Evolutionary conservation across 345 rosid genomes (phyloP).

Genomic region (Anacardium occidentale): DNA sequence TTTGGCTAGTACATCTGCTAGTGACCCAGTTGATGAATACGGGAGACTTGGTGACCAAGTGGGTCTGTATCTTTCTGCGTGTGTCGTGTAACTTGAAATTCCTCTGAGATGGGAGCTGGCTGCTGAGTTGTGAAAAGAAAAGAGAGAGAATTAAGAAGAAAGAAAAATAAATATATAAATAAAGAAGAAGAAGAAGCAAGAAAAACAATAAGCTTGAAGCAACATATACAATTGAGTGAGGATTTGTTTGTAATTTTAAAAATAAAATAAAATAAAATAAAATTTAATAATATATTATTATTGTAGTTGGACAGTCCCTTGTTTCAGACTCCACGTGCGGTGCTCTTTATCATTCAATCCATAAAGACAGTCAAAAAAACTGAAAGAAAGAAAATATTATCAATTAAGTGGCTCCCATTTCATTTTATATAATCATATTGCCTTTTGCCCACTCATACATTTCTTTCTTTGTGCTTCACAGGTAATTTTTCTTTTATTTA

Average conservation of each 20-base stretch:
- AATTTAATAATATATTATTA: slow-evolving; percentile 4
- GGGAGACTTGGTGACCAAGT: slow-evolving; percentile 48
- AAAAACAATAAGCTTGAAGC: slow-evolving; percentile 47
- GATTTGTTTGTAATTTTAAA: slow-evolving; percentile 24
- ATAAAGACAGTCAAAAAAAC: slow-evolving; percentile 37
- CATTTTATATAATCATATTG: slow-evolving; percentile 33
- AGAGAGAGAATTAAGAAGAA: slow-evolving; percentile 13
- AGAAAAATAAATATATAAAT: slow-evolving; percentile 11
- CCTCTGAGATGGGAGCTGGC: slow-evolving; percentile 52
- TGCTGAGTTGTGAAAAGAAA: slow-evolving; percentile 38
- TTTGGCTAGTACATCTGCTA: slow-evolving; percentile 21
- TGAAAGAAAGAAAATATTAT: slow-evolving; percentile 2
- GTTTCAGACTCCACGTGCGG: slow-evolving; percentile 77
- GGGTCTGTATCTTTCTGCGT: slow-evolving; percentile 37
- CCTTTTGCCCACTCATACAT: neutral
- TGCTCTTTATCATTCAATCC: slow-evolving; percentile 59
- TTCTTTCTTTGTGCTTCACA: neutral
- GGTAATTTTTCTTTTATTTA: neutral
- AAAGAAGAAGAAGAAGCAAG: slow-evolving; percentile 12
- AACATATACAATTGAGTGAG: slow-evolving; percentile 48
- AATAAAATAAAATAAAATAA: neutral
- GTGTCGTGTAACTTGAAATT: slow-evolving; percentile 37
- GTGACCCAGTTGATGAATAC: slow-evolving; percentile 19
- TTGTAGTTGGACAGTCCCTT: slow-evolving; percentile 46
- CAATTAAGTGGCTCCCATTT: slow-evolving; percentile 26